Conservation (phyloP, 1,139 yeast genomes). For the Candida sanyaensis region DNA sequence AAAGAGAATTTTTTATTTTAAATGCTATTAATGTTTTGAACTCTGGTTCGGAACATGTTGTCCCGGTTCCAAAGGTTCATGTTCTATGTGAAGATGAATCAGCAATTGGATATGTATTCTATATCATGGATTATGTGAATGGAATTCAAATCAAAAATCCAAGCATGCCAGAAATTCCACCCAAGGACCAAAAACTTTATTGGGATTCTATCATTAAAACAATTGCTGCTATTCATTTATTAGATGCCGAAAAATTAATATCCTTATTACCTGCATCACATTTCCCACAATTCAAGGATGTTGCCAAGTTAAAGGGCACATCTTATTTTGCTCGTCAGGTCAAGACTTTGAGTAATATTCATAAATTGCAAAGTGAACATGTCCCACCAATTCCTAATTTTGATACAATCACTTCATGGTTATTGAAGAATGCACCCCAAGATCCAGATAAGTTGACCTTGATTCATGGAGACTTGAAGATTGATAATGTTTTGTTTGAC, state of each 20-base stretch:
- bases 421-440: conserved; percentile 41
- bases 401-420: conserved; percentile 44
- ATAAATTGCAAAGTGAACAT: conserved; percentile 49
- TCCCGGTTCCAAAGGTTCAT: conserved; percentile 52
- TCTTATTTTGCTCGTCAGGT: conserved; percentile 60
- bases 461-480: conserved; percentile 71
- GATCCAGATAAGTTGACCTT: conserved; percentile 51
- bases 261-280: conserved; percentile 44
- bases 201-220: conserved; percentile 59
- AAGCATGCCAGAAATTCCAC: conserved; percentile 39
- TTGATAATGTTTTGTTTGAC: conserved; percentile 62
- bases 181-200: conserved; percentile 23
- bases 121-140: conserved; percentile 60
- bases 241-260: conserved; percentile 50
- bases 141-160: conserved; percentile 65
- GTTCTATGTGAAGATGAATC: conserved; percentile 55
- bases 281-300: conserved; percentile 47
- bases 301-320: conserved; percentile 22
- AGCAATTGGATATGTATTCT: conserved; percentile 52
- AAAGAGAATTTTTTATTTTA: conserved; percentile 59
- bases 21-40: conserved; percentile 45
- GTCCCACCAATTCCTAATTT: conserved; percentile 57
- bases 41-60: conserved; percentile 25
- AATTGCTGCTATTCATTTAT: conserved; percentile 52
- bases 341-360: conserved; percentile 49